Evolutionary conservation across 768 basidiomycete genomes (phyloP).

Genomic region (Leccinum sublutescens): DNA sequence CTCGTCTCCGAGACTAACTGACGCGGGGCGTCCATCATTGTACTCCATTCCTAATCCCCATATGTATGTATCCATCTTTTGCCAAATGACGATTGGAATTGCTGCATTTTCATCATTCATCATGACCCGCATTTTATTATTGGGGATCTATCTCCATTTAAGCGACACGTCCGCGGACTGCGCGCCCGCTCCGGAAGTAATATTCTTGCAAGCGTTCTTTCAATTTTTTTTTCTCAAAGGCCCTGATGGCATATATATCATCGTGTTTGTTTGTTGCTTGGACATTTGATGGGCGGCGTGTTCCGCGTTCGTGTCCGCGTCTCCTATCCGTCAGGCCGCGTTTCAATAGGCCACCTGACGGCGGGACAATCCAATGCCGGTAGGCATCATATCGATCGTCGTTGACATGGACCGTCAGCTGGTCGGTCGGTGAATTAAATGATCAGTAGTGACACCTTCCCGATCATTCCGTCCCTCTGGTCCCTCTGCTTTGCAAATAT

Average conservation of each 20-base stretch:
- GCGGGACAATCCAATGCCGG: neutral
- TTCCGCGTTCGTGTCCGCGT: neutral
- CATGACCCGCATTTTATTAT: neutral
- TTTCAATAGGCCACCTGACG: neutral
- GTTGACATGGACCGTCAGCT: neutral
- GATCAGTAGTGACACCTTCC: neutral
- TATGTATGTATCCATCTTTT: constrained; percentile 2
- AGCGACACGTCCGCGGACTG: neutral
- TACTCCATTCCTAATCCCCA: constrained; percentile 1
- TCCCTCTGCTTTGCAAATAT: neutral
- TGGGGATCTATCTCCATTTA: constrained; percentile 7
- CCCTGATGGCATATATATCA: neutral
- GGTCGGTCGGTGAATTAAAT: neutral
- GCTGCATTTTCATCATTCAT: neutral
- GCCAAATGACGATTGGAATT: neutral
- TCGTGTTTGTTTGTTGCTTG: constrained; percentile 5
- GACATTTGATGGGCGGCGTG: neutral
- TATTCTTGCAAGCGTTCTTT: neutral
- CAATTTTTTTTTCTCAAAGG: neutral
- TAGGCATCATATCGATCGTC: neutral
- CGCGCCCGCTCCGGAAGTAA: neutral
- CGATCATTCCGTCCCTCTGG: neutral
- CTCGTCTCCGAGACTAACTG: neutral
- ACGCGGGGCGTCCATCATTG: neutral
- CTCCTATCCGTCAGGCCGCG: neutral